A percentile compares a stretch with the other conserved stretches of the same genome.
These are phyloP conservation scores for Lactarius indigo DNA, from an alignment of 768 basidiomycete genomes.

Conservation along the genomic window DNA sequence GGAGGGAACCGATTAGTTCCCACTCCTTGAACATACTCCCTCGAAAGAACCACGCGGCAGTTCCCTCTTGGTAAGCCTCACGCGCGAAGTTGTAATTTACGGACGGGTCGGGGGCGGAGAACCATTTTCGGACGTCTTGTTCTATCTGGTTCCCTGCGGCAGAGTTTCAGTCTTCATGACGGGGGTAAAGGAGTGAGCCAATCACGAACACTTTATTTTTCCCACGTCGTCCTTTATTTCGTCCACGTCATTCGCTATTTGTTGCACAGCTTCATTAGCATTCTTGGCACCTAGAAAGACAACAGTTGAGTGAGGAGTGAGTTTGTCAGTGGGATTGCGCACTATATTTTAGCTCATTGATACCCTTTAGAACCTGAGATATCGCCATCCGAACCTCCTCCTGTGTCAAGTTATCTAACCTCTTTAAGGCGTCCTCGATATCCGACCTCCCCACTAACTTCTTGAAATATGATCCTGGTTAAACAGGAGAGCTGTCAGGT, in stretches of 20 bases:
- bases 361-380: not conserved
- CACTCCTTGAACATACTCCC: not conserved
- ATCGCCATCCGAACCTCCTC: not conserved
- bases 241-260: no score
- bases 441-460: no score
- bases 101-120: not conserved
- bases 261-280: not conserved
- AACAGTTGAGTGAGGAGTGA: not conserved
- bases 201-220: not conserved
- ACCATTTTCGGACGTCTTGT: not conserved
- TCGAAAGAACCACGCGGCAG: not conserved
- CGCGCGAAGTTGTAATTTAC: not conserved
- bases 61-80: not conserved
- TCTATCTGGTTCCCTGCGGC: not conserved
- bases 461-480: not conserved
- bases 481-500: not conserved
- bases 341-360: not conserved
- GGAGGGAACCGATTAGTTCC: not conserved
- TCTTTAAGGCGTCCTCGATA: no score
- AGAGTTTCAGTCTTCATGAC: not conserved
- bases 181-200: not conserved
- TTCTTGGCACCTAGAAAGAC: not conserved
- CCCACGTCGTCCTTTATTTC: no score
- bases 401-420: no score
- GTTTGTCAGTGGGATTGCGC: not conserved